phyloP scores from a whole-genome alignment of 2,329 filamentous ascomycete genomes.

The Microsporum audouinii region DNA sequence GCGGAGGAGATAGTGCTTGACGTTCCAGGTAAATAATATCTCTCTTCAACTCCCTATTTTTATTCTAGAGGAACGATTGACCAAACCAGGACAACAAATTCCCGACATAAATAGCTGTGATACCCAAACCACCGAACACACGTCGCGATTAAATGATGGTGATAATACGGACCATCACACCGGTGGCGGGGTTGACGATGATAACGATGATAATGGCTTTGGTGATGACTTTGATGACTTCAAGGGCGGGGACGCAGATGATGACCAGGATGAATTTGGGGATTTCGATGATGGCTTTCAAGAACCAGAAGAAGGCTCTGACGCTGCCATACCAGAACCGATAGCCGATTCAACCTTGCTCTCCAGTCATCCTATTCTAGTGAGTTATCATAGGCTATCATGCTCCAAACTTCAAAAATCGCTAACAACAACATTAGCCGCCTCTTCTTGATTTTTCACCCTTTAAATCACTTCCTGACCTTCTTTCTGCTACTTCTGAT shows the following conservation, averaged over 20 bases:
- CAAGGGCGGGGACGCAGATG: constrained; percentile 40
- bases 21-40: constrained; percentile 44
- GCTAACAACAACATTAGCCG: constrained; percentile 18
- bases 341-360: too few relatives aligned
- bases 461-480: constrained; percentile 36
- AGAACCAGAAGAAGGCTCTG: constrained; percentile 21
- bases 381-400: background rate
- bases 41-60: constrained; percentile 20
- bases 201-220: constrained; percentile 53
- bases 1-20: constrained; percentile 34
- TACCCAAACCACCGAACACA: constrained; percentile 30
- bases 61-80: constrained; percentile 46
- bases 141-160: constrained; percentile 27
- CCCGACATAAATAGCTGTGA: constrained; percentile 40
- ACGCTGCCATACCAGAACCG: background rate
- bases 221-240: constrained; percentile 48
- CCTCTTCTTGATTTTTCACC: constrained; percentile 43
- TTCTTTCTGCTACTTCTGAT: constrained; percentile 29
- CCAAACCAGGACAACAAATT: constrained; percentile 49
- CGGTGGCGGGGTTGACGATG: constrained; percentile 39
- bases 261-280: constrained; percentile 45
- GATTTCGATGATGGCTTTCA: constrained; percentile 61
- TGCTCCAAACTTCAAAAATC: background rate
- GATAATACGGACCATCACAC: constrained; percentile 39
- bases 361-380: background rate